Percentiles rank a stretch among this genome's conserved stretches.
phyloP scores from a whole-genome alignment of 2,329 filamentous ascomycete genomes.

The Pyricularia grisea region DNA sequence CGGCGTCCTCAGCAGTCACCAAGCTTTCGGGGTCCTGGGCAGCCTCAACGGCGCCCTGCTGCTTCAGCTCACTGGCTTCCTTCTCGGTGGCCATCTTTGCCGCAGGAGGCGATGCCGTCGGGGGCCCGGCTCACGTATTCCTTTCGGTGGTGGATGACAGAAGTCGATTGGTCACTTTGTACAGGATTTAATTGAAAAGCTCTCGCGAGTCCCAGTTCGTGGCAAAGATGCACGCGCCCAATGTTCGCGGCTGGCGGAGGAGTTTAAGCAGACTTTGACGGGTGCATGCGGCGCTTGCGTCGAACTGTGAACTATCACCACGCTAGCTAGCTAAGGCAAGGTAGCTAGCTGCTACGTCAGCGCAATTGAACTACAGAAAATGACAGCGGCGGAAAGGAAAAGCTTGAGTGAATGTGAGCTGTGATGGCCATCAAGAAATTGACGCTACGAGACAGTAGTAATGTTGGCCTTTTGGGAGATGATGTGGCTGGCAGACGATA shows the following conservation, averaged over 20 bases:
- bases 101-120: not conserved
- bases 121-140: not conserved
- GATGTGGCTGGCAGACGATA: not conserved
- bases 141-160: not conserved
- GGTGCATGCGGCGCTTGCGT: not conserved
- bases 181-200: not conserved
- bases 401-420: not conserved
- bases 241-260: not conserved
- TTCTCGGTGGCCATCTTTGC: slow-evolving; percentile 20
- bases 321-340: not conserved
- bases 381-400: not conserved
- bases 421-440: not conserved
- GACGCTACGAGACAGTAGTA: not conserved
- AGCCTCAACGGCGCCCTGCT: slow-evolving; percentile 70
- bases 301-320: not conserved
- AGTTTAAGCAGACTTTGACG: not conserved
- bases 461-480: not conserved
- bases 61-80: slow-evolving; percentile 57
- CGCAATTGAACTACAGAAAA: not conserved
- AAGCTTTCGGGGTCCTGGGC: slow-evolving; percentile 60
- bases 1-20: slow-evolving; percentile 60
- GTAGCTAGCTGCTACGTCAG: not conserved
- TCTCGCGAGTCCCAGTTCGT: not conserved
- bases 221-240: not conserved
- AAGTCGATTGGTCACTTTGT: not conserved